Conservation (phyloP, 768 basidiomycete species). For the Termitomyces sp. region DNA sequence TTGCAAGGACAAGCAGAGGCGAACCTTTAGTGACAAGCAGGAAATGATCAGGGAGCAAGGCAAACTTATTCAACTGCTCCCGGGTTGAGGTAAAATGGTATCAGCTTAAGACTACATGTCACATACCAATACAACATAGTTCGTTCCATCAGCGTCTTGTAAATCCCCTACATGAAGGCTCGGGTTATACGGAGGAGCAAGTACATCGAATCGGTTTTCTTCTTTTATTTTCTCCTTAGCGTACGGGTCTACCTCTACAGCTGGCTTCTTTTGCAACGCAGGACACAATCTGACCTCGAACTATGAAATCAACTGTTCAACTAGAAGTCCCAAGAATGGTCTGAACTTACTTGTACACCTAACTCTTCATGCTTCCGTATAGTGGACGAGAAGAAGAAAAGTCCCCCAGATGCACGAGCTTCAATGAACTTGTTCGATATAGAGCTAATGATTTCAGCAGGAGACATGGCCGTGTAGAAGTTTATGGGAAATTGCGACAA, state of each 20-base stretch:
- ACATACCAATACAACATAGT: conserved; percentile 68
- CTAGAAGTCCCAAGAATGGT: background rate
- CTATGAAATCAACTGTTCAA: conserved; percentile 30
- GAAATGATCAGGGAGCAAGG: conserved; percentile 80
- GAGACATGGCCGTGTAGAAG: conserved; percentile 21
- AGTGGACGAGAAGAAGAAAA: conserved; percentile 76
- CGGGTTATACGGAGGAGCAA: conserved; percentile 79
- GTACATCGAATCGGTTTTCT: conserved; percentile 53
- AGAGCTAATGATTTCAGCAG: conserved; percentile 47
- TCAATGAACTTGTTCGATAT: conserved; percentile 51
- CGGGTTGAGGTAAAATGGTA: background rate
- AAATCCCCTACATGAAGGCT: conserved; percentile 75
- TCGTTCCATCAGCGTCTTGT: conserved; percentile 50
- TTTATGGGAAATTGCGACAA: background rate
- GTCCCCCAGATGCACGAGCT: conserved; percentile 57
- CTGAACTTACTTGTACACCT: conserved; percentile 50
- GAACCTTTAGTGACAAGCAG: conserved; percentile 82
- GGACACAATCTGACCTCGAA: conserved; percentile 86
- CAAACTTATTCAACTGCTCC: conserved; percentile 79
- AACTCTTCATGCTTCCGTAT: conserved; percentile 53
- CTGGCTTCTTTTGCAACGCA: conserved; percentile 75
- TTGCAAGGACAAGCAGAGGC: conserved; percentile 6
- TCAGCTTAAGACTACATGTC: background rate
- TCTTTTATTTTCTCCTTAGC: conserved; percentile 19
- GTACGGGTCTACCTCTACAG: conserved; percentile 21